Base-by-base conservation (phyloP, 148 eudicot species). In the Chenopodium berlandieri region DNA sequence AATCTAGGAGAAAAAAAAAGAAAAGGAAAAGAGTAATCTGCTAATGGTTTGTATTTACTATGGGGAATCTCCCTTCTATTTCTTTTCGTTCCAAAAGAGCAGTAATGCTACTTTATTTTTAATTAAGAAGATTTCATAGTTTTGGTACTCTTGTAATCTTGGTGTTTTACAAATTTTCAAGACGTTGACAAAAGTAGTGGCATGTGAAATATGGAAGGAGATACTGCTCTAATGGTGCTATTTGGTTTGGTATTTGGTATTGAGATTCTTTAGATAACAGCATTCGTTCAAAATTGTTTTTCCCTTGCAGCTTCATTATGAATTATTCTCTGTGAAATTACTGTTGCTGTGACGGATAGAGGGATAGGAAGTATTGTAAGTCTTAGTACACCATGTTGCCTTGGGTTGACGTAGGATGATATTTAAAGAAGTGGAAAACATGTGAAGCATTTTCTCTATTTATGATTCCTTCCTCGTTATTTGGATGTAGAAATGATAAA, bases 401-500 rank as follows among this genome's bases (percentile, higher is more conserved):
- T 52, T 54, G 79, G 75, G n/a, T 54, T 67, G 73, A 52, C 20
- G 6, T 65, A 66, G 34, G 52, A 32, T 31, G 76, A 37, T 20
- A 60, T 77, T 37, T 75, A 20, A 2, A 48, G 62, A 71, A 48
- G 14, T 58, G 44, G 46, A 46, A 25, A 68, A 63, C 8, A 46
- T 50, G 73, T 79, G 74, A 72, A 37, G 22, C 37, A 27, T 9
- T 9, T 46, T 70, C 32, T 56, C 30, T 22, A 11, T 52, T 3
- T 8, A 60, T 34, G 70, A 46, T 8, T 7, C 32, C 23, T 71
- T 31, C 46, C 47, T 20, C n/a, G 22, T 48, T 50, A 52, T 9
- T 32, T 77, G 50, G 46, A 77, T 40, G 31, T 77, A 27, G 72
- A 68, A 75, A 31, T 40, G 11, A 56, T 9, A 64, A 17, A 83